These are phyloP conservation scores for Alternaria panax DNA, from an alignment of 2,329 filamentous ascomycete species.

Conservation along the genomic window DNA sequence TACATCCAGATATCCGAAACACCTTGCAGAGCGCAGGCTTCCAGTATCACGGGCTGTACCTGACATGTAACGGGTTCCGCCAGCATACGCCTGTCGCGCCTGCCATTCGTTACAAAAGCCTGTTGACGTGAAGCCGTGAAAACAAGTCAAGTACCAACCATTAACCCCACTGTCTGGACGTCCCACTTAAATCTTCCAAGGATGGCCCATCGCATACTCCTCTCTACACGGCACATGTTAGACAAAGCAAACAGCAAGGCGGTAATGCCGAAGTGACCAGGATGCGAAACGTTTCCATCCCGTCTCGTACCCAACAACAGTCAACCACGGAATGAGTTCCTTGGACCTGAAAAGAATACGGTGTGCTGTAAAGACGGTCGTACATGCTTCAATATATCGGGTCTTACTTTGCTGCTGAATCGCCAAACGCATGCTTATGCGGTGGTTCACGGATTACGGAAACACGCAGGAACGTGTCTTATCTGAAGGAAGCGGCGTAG, in stretches of 20 bases:
- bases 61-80: conserved; percentile 9
- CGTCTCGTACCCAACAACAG: not conserved
- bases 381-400: not conserved
- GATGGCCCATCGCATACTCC: not conserved
- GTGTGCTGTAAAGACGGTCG: not conserved
- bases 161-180: not conserved
- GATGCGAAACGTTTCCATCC: conserved; percentile 14
- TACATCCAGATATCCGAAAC: conserved; percentile 1
- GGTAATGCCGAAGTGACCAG: conserved; percentile 5
- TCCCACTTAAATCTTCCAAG: not conserved
- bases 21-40: not conserved
- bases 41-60: conserved; percentile 10
- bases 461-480: not conserved
- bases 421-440: conserved; percentile 2
- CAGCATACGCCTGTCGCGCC: conserved; percentile 2
- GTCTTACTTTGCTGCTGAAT: not conserved
- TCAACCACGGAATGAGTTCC: not conserved
- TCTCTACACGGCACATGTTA: conserved; percentile 4
- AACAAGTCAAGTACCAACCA: conserved; percentile 1
- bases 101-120: not conserved
- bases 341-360: not conserved
- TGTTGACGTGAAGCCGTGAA: conserved; percentile 11
- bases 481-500: not conserved
- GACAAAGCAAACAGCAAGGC: not conserved
- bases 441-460: not conserved